Base-by-base conservation (phyloP, 176 grass and related monocot genomes). In the Oryza coarctata region DNA sequence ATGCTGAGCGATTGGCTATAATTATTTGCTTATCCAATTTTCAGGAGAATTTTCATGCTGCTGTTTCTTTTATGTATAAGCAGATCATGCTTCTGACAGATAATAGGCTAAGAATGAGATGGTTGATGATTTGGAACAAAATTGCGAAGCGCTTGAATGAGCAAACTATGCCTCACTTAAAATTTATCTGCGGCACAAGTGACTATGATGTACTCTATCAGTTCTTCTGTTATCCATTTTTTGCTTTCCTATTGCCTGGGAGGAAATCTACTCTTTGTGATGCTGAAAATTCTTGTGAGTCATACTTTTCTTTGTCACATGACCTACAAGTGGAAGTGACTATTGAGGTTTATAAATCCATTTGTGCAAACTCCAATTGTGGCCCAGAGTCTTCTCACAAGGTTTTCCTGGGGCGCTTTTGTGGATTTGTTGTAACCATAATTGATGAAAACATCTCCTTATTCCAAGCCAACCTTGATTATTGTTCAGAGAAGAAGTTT, bases 151-250 rank as follows among this genome's bases (percentile, higher is more conserved):
- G 15, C 23, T 66, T 91, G 68, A 85, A 78, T 18, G 40, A 63
- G 7, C 36, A 79, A 78, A 63, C 69, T 81, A 36, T 57, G 40
- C 39, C 31, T 34, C 63, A 63, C 12, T 63, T 85, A 61, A 81
- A 43, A 47, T 27, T 68, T 32, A 31, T 17, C 45, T 28, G 29
- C 10, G 18, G 30, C n/a, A 40, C 29, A 80, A 76, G 70, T 78
- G 41, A 1, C 83, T 12, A 49, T 52, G 70, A 68, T 64, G 20
- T 74, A 15, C 45, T 88, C n/a, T 62, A 62, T 85, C 82, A 85
- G 49, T 91, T 91, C 66, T 78, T 91, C 29, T 91, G 78, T 41
- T 91, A 85, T 85, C 89, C 89, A 67, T 15, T 91, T n/a, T 71
- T 91, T 9, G 39, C 69, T 36, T 9, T 90, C 27, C 63, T 82